Evolutionary conservation across 1,284 basidiomycete species (phyloP), one percentile per base, ranked within the genome.

Genomic region (Puccinia triticina): DNA sequence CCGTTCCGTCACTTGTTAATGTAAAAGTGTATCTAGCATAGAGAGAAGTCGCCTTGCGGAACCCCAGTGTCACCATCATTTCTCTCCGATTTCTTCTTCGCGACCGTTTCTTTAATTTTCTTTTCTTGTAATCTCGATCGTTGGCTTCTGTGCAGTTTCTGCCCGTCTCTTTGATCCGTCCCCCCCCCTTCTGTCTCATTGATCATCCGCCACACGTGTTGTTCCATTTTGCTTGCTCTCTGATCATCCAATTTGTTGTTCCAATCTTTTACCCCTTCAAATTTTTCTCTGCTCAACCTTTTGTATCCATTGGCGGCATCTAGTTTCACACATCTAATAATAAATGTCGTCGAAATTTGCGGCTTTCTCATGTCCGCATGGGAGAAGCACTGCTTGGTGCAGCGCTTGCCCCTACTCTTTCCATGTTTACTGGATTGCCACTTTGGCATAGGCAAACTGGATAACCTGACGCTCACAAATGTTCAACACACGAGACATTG

Each of bases 11-110:
- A 67, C 64, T 67, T 43, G 10, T 67, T 23, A 2, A 43, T 40
- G 64, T 43, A 21, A 67, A 67, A 14, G 37, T 67, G 64, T 67
- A 67, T 67, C 40, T n/a, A 43, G 37, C 16, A 37, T 32, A 29
- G 29, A 16, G 7, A 59, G n/a, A 59, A 2, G 5, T 59, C 57
- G 57, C 2, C 21, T 59, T 29, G 21, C 57, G 16, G 18, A 26
- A 59, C 7, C 10, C 57, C 21, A 53, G 16, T 18, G 8, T 59
- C 57, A 59, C n/a, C 57, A 59, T 59, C n/a, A 5, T 29, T 59
- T 59, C 57, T 59, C 57, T 14, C 14, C 5, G 12, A 53, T 53
- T 26, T 14, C n/a, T 29, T 59, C 7, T 14, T 64, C 34, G 32
- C 29, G 14, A 37, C 61, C 29, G 10, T 7, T 61, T 29, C 29